Conservation (phyloP, 805 yeast genomes). For the Saccharomycopsis microspora region DNA sequence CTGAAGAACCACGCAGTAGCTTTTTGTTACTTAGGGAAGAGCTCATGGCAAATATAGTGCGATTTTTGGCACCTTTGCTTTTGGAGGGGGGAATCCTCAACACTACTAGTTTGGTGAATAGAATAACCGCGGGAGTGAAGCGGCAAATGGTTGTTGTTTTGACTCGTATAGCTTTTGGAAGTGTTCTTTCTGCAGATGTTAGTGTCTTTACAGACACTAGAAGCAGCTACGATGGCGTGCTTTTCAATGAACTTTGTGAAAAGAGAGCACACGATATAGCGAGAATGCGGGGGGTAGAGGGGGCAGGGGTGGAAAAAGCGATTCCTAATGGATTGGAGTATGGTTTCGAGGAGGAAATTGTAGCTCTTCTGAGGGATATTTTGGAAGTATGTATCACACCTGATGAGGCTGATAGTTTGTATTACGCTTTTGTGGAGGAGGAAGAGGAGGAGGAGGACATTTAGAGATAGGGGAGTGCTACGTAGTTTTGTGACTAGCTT, state of each 20-base stretch:
- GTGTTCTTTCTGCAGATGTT: slow-evolving; percentile 26
- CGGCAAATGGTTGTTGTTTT: slow-evolving; percentile 38
- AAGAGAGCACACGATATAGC: slow-evolving; percentile 27
- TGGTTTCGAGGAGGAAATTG: slow-evolving; percentile 48
- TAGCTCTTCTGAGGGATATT: slow-evolving; percentile 61
- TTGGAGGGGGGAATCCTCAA: not conserved
- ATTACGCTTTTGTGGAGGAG: slow-evolving; percentile 23
- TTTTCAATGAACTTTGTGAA: slow-evolving; percentile 31
- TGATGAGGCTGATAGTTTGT: slow-evolving; percentile 71
- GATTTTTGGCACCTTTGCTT: slow-evolving; percentile 8
- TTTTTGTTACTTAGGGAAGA: slow-evolving; percentile 27
- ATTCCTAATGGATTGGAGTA: slow-evolving; percentile 51
- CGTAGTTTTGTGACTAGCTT: too few relatives aligned
- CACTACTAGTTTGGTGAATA: slow-evolving; percentile 11
- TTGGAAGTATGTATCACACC: slow-evolving; percentile 57
- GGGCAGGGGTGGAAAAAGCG: slow-evolving; percentile 27
- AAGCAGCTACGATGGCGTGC: slow-evolving; percentile 21
- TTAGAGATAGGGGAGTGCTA: not conserved
- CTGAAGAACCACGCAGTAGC: slow-evolving; percentile 33
- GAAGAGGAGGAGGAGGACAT: slow-evolving; percentile 1
- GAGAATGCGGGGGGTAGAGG: slow-evolving; percentile 28
- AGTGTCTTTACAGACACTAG: slow-evolving; percentile 20
- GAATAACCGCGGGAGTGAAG: slow-evolving; percentile 24
- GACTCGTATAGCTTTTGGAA: slow-evolving; percentile 41
- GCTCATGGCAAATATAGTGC: slow-evolving; percentile 22